Conservation (phyloP, 2,329 filamentous ascomycete species). For the Penicillium sp. region DNA sequence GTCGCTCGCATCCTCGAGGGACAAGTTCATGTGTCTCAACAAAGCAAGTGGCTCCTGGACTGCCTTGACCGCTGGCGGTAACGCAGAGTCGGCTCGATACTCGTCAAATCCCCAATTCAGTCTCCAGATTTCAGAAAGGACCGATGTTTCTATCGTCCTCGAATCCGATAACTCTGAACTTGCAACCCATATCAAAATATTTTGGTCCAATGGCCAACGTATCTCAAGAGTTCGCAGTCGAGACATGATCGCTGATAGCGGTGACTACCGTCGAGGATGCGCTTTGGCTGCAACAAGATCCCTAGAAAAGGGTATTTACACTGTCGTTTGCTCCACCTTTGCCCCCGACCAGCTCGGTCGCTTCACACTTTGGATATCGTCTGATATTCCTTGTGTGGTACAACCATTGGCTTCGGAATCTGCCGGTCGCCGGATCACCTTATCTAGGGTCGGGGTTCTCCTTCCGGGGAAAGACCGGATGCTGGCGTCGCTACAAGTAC, state of each 20-base stretch:
- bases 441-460: conserved; percentile 49
- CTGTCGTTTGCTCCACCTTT: conserved; percentile 86
- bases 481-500: conserved; percentile 51
- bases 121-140: conserved; percentile 56
- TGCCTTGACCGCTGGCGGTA: conserved; percentile 77
- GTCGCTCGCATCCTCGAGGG: conserved; percentile 59
- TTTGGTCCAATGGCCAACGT: conserved; percentile 73
- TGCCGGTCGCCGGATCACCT: conserved; percentile 68
- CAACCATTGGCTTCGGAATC: conserved; percentile 67
- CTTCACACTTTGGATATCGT: conserved; percentile 74
- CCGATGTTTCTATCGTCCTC: conserved; percentile 71
- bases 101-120: conserved; percentile 85
- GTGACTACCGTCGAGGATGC: conserved; percentile 82
- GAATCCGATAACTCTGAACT: conserved; percentile 66
- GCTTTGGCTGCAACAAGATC: conserved; percentile 63
- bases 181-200: conserved; percentile 79
- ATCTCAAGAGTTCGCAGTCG: conserved; percentile 66
- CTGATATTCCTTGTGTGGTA: conserved; percentile 55
- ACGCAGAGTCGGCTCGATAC: conserved; percentile 72
- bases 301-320: conserved; percentile 74
- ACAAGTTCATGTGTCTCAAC: conserved; percentile 60
- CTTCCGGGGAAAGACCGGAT: conserved; percentile 54
- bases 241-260: conserved; percentile 78
- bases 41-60: conserved; percentile 71
- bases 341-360: conserved; percentile 72